Base-by-base conservation (phyloP, 2,329 filamentous ascomycete species). In the Penicillium sp. region DNA sequence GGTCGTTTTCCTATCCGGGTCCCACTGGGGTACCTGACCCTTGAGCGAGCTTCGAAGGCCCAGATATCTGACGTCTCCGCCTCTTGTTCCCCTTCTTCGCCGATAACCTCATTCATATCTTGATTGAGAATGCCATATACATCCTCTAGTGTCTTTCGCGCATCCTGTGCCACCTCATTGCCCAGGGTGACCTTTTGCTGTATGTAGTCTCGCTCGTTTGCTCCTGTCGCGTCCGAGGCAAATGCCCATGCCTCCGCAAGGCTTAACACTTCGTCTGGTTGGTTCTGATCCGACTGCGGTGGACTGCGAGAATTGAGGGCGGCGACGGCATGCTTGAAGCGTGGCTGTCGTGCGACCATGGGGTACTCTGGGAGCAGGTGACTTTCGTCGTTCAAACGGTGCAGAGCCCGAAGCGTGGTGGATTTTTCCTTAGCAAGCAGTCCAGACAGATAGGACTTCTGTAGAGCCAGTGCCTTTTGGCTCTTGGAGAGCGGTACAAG, bases 331-430 rank as follows among this genome's bases (percentile, higher is more conserved):
- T 67, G 59, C 40, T 68, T 66, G 55, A 68, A 68, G 29, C 65
- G 66, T 4, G 63, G 55, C 40, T 71, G 68, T 27, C 59, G 62
- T 16, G 63, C 59, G 6, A 65, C 54, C 20, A 68, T 57, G 3
- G 69, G 68, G 40, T 71, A 71, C 41, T 70, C 67, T 1, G 69
- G 67, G n/a, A 71, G 67, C 7, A 72, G 59, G 37, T 71, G 69
- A 40, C 69, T 71, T 47, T 72, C 69, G 29, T 71, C 67, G 7
- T 62, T 62, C n/a, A 72, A 49, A 11, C 69, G 66, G 45, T 69
- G 63, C n/a, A 72, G 56, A 3, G 61, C 56, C 24, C 67, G 68
- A 16, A 67, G 56, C 1, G 63, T 59, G 1, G 60, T 67, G 11
- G 58, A 56, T 52, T 64, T 69, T 42, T 71, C 67, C 48, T 70